Evolutionary conservation across 768 basidiomycete species (phyloP).

Genomic region (Sarcomyxa edulis): DNA sequence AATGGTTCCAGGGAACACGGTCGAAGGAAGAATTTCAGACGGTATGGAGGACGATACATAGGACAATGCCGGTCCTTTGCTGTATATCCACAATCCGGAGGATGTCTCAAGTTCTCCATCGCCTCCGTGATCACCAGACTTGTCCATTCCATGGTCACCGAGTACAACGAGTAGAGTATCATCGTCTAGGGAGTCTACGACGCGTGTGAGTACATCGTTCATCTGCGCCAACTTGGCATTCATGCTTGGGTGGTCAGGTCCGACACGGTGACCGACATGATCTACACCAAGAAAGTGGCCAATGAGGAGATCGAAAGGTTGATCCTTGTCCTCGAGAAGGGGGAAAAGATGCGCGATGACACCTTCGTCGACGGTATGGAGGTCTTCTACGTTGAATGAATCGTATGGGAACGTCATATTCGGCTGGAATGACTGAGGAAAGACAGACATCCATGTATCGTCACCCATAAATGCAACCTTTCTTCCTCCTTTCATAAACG

Average conservation of each 20-base stretch:
- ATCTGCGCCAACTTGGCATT: constrained; percentile 81
- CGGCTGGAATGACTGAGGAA: constrained; percentile 66
- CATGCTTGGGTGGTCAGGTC: constrained; percentile 87
- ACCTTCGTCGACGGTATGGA: constrained; percentile 92
- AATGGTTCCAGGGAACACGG: constrained; percentile 54
- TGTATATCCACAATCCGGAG: constrained; percentile 88
- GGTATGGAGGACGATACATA: constrained; percentile 32
- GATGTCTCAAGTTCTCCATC: constrained; percentile 84
- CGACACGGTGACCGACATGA: constrained; percentile 92
- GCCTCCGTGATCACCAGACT: constrained; percentile 91
- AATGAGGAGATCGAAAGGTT: constrained; percentile 80
- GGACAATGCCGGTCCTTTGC: constrained; percentile 58
- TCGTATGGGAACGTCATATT: constrained; percentile 85
- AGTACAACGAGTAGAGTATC: constrained; percentile 88
- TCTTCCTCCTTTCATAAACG: constrained; percentile 14
- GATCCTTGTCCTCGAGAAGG: constrained; percentile 47
- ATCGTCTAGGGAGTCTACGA: constrained; percentile 73
- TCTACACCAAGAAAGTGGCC: constrained; percentile 96
- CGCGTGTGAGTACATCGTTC: constrained; percentile 68
- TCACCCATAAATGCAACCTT: constrained; percentile 92
- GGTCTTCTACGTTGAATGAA: constrained; percentile 97
- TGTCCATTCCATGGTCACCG: constrained; percentile 98
- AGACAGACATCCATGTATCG: constrained; percentile 93
- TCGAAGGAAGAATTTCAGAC: constrained; percentile 44
- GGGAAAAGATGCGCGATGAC: constrained; percentile 83